Conservation (phyloP, 2,329 filamentous ascomycete species). For the Lachnellula suecica region DNA sequence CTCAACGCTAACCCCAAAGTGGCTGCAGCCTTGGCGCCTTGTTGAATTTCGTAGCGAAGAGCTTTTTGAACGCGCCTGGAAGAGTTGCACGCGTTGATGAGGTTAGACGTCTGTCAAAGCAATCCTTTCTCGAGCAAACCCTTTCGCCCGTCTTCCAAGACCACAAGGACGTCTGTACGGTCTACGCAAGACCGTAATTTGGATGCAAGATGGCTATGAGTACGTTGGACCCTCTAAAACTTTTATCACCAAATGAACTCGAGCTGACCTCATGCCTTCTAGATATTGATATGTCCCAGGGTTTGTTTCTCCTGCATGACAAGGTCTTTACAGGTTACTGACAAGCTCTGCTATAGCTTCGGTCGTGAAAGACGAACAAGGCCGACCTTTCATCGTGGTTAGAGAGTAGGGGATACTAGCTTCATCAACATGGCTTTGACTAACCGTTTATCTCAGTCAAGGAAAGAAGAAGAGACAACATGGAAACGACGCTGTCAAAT, state of each 20-base stretch:
- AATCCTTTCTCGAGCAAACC: conserved; percentile 5
- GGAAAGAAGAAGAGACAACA: conserved; percentile 97
- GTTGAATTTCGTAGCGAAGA: conserved; percentile 15
- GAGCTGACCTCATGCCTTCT: conserved; percentile 25
- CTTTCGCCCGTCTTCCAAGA: conserved; percentile 1
- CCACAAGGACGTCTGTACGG: conserved; percentile 7
- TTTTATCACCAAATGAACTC: conserved; percentile 24
- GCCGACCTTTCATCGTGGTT: conserved; percentile 95
- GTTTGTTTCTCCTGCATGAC: conserved; percentile 48
- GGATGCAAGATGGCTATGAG: conserved; percentile 57
- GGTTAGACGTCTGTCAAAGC: conserved; percentile 9
- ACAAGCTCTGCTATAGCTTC: conserved; percentile 45
- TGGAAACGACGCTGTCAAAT: conserved; percentile 96
- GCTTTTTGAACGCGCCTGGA: conserved; percentile 22
- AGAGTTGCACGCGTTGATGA: conserved; percentile 20
- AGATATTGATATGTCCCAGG: conserved; percentile 84
- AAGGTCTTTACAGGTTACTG: conserved; percentile 14
- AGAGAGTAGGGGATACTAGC: conserved; percentile 72
- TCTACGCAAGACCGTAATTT: conserved; percentile 15
- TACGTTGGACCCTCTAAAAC: conserved; percentile 38
- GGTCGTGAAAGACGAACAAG: conserved; percentile 95
- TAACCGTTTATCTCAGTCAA: conserved; percentile 59
- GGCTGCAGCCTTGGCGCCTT: conserved; percentile 13
- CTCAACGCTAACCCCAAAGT: neutral
- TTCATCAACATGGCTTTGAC: conserved; percentile 19